Conservation (phyloP, 78 protist species). For the Tieghemostelium lacteum region DNA sequence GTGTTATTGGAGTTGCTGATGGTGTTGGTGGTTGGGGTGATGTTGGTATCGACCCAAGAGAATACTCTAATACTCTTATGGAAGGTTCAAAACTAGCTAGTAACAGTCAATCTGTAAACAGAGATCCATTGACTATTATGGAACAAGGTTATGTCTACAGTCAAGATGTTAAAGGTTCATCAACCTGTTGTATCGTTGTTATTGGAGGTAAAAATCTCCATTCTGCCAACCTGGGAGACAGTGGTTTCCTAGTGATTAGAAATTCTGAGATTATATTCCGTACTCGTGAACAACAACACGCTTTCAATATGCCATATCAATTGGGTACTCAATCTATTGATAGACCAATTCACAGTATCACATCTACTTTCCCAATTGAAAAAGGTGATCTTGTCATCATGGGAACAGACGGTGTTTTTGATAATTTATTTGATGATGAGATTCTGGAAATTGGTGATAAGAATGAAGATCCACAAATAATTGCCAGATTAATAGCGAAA, state of each 20-base stretch:
- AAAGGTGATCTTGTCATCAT: constrained; percentile 80
- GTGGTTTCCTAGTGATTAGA: constrained; percentile 81
- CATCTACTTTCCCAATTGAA: constrained; percentile 46
- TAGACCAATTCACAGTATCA: constrained; percentile 63
- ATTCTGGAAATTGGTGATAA: constrained; percentile 42
- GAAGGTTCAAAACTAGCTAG: constrained; percentile 60
- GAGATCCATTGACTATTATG: constrained; percentile 56
- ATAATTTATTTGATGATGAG: constrained; percentile 86
- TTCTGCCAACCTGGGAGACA: constrained; percentile 89
- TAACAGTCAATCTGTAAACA: background rate
- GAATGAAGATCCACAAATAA: constrained; percentile 35
- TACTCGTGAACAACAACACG: constrained; percentile 86
- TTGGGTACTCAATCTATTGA: constrained; percentile 80
- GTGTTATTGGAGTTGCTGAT: constrained; percentile 68
- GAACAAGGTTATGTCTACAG: constrained; percentile 64
- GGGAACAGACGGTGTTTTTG: constrained; percentile 91
- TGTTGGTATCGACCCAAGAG: constrained; percentile 74
- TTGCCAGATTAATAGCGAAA: constrained; percentile 51
- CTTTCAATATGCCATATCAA: constrained; percentile 89
- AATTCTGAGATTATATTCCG: constrained; percentile 44
- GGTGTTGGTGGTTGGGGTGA: constrained; percentile 73
- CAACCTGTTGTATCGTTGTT: constrained; percentile 82
- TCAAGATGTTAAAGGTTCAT: constrained; percentile 81
- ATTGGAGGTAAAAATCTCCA: constrained; percentile 17
- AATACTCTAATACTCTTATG: constrained; percentile 85